Evolutionary conservation across 2,329 filamentous ascomycete species (phyloP), one percentile per base, ranked within the genome.

Genomic region (Ophiobolus disseminans): DNA sequence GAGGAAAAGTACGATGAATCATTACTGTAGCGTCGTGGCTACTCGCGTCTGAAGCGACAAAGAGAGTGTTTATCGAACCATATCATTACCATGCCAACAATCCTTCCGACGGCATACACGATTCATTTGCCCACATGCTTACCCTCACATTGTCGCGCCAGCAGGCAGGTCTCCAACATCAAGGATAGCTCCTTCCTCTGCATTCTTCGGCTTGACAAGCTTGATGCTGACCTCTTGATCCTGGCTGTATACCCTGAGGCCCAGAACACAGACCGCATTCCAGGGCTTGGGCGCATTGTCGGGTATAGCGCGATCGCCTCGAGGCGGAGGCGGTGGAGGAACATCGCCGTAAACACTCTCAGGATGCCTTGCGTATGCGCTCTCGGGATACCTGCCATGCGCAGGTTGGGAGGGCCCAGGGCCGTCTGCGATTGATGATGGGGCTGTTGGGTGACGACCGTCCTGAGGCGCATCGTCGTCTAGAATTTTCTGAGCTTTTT

Each of bases 261-360:
- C 83, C 2, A 85, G 73, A 2, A 85, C 81, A 55, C 81, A 84
- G 0, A 85, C 76, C 0, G 83, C 83, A 55, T 85, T 84, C 83
- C 83, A 86, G 0, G 80, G 80, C 45, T 67, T 68, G 13, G 57
- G 54, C 21, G 54, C 58, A 22, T 57, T 52, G 25, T 61, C 56
- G 10, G 34, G 37, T 14, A 47, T 11, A n/a, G 28, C 16, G 1
- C 19, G 14, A 21, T 4, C 11, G 11, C 23, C 22, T 37, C 20
- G 11, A 10, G 40, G 45, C 9, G 45, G 40, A 32, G 34, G 11
- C 3, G 45, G 50, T 9, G 36, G 38, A 21, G 40, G 37, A 16
- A 37, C 38, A 14, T 49, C 45, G 13, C 50, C 32, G 38, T 51
- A 45, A 21, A 43, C 45, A 13, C 32, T 49, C 13, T 37, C 44